Evolutionary conservation across 164 flowering plant species (phyloP).

Genomic region (Vitis amurensis): DNA sequence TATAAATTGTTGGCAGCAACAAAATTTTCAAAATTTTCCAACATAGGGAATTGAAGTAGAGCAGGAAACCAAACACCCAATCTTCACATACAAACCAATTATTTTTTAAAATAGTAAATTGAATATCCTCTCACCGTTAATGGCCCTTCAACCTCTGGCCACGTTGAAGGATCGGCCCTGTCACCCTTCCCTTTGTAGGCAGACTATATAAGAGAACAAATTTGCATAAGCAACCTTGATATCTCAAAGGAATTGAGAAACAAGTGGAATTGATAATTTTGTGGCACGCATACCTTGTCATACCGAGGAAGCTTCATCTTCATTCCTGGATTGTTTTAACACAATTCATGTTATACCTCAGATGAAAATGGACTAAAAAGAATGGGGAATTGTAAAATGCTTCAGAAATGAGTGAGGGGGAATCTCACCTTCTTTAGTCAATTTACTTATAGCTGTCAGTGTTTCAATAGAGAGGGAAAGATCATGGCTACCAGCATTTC

Average conservation of each 20-base stretch:
- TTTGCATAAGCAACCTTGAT: conserved; percentile 15
- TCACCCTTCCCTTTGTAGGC: conserved; percentile 89
- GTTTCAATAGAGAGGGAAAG: conserved; percentile 75
- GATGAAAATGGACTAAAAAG: neutral
- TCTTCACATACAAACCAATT: neutral
- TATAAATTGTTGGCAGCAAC: neutral
- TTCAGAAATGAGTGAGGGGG: neutral
- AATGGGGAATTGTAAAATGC: neutral
- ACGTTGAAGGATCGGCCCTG: conserved; percentile 79
- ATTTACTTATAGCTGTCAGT: conserved; percentile 50
- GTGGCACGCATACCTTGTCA: conserved; percentile 64
- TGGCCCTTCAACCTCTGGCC: conserved; percentile 99
- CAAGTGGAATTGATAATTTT: neutral
- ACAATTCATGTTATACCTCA: neutral
- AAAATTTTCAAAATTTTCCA: neutral
- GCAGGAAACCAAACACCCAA: neutral
- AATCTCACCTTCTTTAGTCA: conserved; percentile 74
- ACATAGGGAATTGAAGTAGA: neutral
- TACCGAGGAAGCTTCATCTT: conserved; percentile 95
- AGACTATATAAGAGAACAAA: conserved; percentile 48
- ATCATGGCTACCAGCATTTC: conserved; percentile 99
- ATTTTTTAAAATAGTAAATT: neutral
- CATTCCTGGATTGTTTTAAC: conserved; percentile 49
- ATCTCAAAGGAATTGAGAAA: neutral
- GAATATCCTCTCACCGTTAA: conserved; percentile 47